Evolutionary conservation across 2,329 filamentous ascomycete genomes (phyloP).

Genomic region (Periconia macrospinosa): DNA sequence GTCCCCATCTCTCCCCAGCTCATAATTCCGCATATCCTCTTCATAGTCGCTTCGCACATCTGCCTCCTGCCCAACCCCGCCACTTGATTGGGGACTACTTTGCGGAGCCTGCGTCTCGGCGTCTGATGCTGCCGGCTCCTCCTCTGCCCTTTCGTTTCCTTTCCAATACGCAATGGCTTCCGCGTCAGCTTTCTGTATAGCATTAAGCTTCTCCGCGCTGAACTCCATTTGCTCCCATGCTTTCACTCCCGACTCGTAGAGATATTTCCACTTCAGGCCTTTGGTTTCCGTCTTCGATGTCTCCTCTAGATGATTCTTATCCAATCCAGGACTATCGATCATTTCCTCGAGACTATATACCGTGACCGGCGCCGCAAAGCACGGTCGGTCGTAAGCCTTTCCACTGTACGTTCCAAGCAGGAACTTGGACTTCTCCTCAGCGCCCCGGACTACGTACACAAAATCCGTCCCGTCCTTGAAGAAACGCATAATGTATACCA

Average conservation of each 20-base stretch:
- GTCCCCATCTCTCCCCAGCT: background rate
- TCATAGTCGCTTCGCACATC: background rate
- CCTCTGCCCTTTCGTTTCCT: background rate
- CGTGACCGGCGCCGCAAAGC: constrained; percentile 11
- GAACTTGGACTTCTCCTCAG: constrained; percentile 14
- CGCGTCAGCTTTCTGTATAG: background rate
- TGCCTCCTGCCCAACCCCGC: background rate
- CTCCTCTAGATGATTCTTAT: background rate
- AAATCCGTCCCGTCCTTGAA: constrained; percentile 19
- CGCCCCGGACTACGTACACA: constrained; percentile 19
- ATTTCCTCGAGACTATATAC: constrained; percentile 1
- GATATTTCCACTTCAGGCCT: constrained; percentile 20
- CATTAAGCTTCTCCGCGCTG: constrained; percentile 1
- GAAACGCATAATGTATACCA: constrained; percentile 25
- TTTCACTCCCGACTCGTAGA: constrained; percentile 19
- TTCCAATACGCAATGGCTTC: background rate
- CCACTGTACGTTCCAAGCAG: constrained; percentile 13
- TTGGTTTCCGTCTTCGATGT: constrained; percentile 2
- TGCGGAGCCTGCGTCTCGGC: background rate
- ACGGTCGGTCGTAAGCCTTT: constrained; percentile 19
- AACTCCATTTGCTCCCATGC: constrained; percentile 20
- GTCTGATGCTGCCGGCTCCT: no score
- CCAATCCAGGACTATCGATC: background rate
- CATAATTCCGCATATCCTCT: background rate
- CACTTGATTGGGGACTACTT: background rate